phyloP scores from a whole-genome alignment of 2,329 filamentous ascomycete species.

The Colletotrichum magnum region DNA sequence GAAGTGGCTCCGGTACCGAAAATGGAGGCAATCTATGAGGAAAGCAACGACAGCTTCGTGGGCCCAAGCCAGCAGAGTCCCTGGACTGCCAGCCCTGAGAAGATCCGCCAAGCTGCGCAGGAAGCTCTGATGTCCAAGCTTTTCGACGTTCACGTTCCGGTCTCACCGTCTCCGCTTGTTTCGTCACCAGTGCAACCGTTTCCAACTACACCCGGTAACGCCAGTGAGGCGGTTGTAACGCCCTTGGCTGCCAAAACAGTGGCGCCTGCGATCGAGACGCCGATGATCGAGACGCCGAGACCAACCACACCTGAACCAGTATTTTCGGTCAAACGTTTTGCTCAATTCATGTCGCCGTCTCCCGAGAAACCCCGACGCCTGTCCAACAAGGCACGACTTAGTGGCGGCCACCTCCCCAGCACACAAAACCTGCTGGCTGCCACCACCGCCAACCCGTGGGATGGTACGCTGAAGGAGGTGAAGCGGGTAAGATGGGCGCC shows the following conservation, averaged over 20 bases:
- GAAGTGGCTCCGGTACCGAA: neutral
- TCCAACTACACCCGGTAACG: constrained; percentile 20
- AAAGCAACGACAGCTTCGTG: neutral
- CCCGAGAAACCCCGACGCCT: constrained; percentile 51
- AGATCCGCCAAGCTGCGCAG: constrained; percentile 23
- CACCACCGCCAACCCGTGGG: constrained; percentile 53
- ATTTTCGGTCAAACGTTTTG: constrained; percentile 66
- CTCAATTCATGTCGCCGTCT: constrained; percentile 66
- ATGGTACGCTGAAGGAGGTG: constrained; percentile 39
- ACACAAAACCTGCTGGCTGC: constrained; percentile 54
- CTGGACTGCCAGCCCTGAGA: constrained; percentile 43
- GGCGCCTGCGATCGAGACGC: constrained; percentile 43
- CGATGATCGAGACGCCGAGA: constrained; percentile 44
- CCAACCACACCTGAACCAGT: constrained; percentile 61
- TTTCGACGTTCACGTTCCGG: neutral
- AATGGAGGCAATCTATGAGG: neutral
- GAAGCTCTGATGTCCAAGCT: constrained; percentile 6
- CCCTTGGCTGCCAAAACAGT: constrained; percentile 8
- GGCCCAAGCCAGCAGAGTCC: constrained; percentile 28
- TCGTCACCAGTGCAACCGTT: neutral
- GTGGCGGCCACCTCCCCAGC: constrained; percentile 46
- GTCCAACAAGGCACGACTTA: constrained; percentile 43
- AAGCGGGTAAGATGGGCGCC: constrained; percentile 56
- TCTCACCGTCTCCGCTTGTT: constrained; percentile 13
- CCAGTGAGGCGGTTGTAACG: constrained; percentile 44